Conservation (phyloP, 352 stramenopile genomes). For the Pythium insidiosum region DNA sequence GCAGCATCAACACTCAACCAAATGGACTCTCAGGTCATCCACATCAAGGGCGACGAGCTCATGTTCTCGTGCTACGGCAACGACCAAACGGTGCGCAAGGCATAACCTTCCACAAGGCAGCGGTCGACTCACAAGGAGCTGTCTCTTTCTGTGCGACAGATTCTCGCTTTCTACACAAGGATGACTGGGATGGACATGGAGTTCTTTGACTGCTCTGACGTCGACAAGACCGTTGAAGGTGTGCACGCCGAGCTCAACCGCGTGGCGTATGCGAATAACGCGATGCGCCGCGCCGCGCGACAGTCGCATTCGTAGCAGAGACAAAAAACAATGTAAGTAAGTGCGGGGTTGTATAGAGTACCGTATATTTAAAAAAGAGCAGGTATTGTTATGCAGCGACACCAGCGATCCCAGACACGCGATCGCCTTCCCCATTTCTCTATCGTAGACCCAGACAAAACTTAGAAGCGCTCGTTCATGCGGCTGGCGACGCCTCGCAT, state of each 20-base stretch:
- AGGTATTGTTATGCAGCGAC: too few relatives aligned
- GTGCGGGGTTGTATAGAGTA: too few relatives aligned
- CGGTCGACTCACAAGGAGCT: too few relatives aligned
- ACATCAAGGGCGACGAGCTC: conserved; percentile 72
- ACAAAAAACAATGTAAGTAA: too few relatives aligned
- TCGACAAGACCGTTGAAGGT: conserved; percentile 63
- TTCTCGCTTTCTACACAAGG: conserved; percentile 82
- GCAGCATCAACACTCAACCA: conserved; percentile 73
- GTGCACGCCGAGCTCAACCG: conserved; percentile 69
- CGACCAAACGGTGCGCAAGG: conserved; percentile 44
- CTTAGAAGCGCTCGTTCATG: conserved; percentile 96
- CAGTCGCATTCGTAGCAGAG: too few relatives aligned
- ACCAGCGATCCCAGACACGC: neutral
- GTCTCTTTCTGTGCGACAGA: conserved; percentile 22
- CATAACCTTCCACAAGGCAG: neutral
- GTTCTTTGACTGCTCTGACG: conserved; percentile 72
- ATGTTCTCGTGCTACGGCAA: conserved; percentile 85
- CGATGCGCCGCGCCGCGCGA: conserved; percentile 8
- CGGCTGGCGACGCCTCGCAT: conserved; percentile 98
- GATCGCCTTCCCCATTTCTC: neutral
- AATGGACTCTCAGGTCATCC: conserved; percentile 74
- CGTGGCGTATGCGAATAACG: conserved; percentile 37
- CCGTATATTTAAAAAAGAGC: too few relatives aligned
- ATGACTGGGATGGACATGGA: conserved; percentile 70
- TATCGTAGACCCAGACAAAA: neutral